These are phyloP conservation scores for rapeseed (Brassica napus) DNA, from an alignment of 345 rosid species.

Conservation along the genomic window Da-Ae NC_063440.1:15002501-15003000, in stretches of 20 bases:
- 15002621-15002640: not conserved
- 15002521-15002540: not conserved
- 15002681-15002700: not conserved
- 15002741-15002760: constrained; percentile 34
- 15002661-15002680: not conserved
- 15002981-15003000: too few relatives aligned
- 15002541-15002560: not conserved
- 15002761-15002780: constrained; percentile 34
- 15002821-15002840: constrained; percentile 43
- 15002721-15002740: constrained; percentile 12
- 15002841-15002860: constrained; percentile 9
- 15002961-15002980: too few relatives aligned
- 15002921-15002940: not conserved
- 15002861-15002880: constrained; percentile 17
- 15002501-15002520: not conserved
- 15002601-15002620: not conserved
- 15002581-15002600: not conserved
- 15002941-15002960: not conserved
- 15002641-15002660: not conserved
- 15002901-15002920: not conserved
- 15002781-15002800: constrained; percentile 58
- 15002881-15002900: not conserved
- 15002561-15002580: not conserved
- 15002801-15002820: constrained; percentile 56
- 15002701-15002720: not conserved